Conservation (phyloP, 2,329 filamentous ascomycete genomes). For the Diaporthe sp. region DNA sequence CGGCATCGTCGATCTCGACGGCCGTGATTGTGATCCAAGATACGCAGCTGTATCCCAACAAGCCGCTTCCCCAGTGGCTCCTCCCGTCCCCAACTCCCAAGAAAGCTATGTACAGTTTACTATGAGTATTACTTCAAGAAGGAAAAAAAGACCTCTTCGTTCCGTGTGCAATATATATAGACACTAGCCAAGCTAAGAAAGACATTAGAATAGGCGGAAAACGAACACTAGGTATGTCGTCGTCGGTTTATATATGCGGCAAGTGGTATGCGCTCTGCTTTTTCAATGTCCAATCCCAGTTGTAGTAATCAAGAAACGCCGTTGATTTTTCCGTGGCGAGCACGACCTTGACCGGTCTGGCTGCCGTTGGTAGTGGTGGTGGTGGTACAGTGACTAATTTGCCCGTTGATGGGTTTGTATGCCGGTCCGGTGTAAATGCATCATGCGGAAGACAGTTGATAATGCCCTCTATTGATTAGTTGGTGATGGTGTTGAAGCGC, state of each 20-base stretch:
- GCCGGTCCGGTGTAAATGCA: conserved; percentile 41
- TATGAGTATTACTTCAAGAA: conserved; percentile 32
- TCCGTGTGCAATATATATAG: conserved; percentile 26
- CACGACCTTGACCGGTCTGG: background rate
- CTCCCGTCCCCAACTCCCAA: conserved; percentile 6
- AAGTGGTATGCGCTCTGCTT: conserved; percentile 31
- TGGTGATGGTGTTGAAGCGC: conserved; percentile 53
- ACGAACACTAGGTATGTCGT: conserved; percentile 23
- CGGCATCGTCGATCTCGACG: conserved; percentile 20
- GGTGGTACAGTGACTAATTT: conserved; percentile 20
- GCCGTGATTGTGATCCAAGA: conserved; percentile 36
- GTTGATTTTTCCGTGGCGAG: conserved; percentile 23
- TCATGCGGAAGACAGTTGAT: conserved; percentile 31
- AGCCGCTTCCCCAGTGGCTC: conserved; percentile 16
- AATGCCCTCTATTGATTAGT: conserved; percentile 18
- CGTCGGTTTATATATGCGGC: conserved; percentile 32
- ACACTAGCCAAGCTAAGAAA: conserved; percentile 34
- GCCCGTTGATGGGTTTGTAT: background rate
- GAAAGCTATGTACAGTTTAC: conserved; percentile 30
- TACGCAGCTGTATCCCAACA: conserved; percentile 27
- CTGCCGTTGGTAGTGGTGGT: conserved; percentile 30
- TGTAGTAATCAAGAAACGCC: conserved; percentile 37
- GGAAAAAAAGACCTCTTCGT: background rate
- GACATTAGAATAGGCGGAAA: conserved; percentile 32
- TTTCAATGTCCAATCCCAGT: conserved; percentile 36